Percentiles rank a stretch among this genome's conserved stretches.
These are phyloP conservation scores for Leccinum arenicola DNA, from an alignment of 768 basidiomycete species.

Conservation along the genomic window DNA sequence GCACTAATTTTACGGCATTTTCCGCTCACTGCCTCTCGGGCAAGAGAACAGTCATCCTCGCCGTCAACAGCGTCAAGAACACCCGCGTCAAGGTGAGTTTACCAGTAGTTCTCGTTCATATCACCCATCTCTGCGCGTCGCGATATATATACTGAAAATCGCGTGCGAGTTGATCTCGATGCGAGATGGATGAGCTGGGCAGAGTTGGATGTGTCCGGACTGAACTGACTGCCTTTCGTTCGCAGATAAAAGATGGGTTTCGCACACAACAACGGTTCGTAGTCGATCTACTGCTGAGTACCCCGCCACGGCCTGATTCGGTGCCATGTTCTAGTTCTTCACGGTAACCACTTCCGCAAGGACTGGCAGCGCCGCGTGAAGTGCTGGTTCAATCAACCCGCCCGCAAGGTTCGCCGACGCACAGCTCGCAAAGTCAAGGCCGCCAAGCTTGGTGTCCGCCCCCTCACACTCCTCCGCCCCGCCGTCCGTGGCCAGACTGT, in stretches of 20 bases:
- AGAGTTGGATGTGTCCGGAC: slow-evolving; percentile 19
- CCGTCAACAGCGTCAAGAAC: slow-evolving; percentile 29
- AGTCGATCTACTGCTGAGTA: slow-evolving; percentile 27
- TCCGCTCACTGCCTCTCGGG: slow-evolving; percentile 15
- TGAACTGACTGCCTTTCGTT: slow-evolving; percentile 15
- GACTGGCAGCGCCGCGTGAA: slow-evolving; percentile 97
- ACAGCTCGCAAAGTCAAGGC: slow-evolving; percentile 91
- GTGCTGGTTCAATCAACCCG: slow-evolving; percentile 99
- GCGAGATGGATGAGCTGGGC: slow-evolving; percentile 22
- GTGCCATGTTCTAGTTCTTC: slow-evolving; percentile 59
- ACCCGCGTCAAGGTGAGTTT: slow-evolving; percentile 33
- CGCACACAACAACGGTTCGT: slow-evolving; percentile 35
- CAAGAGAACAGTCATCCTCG: slow-evolving; percentile 10
- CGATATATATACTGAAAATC: not conserved
- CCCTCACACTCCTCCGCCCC: slow-evolving; percentile 87
- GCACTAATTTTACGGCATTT: slow-evolving; percentile 26
- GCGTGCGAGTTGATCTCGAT: not conserved
- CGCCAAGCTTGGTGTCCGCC: slow-evolving; percentile 86
- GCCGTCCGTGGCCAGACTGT: slow-evolving; percentile 96
- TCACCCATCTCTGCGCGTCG: not conserved
- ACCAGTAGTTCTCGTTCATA: not conserved
- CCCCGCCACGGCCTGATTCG: slow-evolving; percentile 8
- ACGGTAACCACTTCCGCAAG: slow-evolving; percentile 95
- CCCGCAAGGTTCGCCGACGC: slow-evolving; percentile 94
- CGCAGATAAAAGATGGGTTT: slow-evolving; percentile 36